Conservation (phyloP, 306 rosid species). For the Cicer bijugum region DNA sequence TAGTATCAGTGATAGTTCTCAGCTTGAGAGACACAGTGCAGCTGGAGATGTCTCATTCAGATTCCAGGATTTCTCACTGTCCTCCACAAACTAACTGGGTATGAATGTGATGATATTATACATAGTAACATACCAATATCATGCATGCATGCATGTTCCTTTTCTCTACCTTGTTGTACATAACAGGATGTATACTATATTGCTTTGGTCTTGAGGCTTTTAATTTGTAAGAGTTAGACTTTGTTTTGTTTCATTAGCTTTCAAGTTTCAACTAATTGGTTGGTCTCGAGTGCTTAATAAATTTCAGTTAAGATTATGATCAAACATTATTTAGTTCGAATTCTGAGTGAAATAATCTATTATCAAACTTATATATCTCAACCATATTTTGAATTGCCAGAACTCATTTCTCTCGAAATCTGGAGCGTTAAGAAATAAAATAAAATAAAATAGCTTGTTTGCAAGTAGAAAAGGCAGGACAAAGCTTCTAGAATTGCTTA, state of each 20-base stretch:
- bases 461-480: not conserved
- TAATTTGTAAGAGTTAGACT: not conserved
- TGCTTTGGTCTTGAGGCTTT: not conserved
- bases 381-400: too few species aligned
- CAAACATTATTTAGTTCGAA: too few species aligned
- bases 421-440: too few species aligned
- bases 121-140: not conserved
- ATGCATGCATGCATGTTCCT: not conserved
- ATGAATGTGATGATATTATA: slow-evolving; percentile 38
- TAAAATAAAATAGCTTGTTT: not conserved
- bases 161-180: slow-evolving; percentile 13
- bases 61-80: slow-evolving; percentile 76
- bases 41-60: slow-evolving; percentile 86
- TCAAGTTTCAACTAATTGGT: too few species aligned
- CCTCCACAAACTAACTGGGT: slow-evolving; percentile 64
- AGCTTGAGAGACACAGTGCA: slow-evolving; percentile 60
- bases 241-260: not conserved
- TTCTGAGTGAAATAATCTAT: too few species aligned
- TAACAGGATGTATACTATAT: not conserved
- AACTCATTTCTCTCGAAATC: too few species aligned
- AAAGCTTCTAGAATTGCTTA: slow-evolving; percentile 25
- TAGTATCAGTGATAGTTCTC: slow-evolving; percentile 40
- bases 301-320: too few species aligned
- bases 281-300: too few species aligned
- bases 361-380: too few species aligned